Evolutionary conservation across 129 eudicot genomes (phyloP), one percentile per base, ranked within the genome.

Genomic region (Flaveria robusta): DNA sequence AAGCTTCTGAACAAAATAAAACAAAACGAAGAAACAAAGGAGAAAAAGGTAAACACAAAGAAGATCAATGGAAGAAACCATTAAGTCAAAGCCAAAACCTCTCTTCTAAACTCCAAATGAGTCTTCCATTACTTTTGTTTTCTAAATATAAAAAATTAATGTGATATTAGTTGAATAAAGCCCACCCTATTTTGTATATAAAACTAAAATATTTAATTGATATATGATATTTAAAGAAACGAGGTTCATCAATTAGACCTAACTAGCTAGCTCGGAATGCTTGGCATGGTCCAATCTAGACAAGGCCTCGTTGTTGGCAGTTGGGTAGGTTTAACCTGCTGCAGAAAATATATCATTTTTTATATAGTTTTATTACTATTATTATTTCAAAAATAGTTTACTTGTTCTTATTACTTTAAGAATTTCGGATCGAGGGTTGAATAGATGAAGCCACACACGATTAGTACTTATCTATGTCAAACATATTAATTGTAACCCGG

Each of bases 11-110:
- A 50, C 78, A 71, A 71, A 13, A 49, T 79, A 79, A 79, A 72
- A 79, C 84, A 80, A 80, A 80, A 43, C 62, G 84, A 80, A 80
- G 79, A 80, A 80, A 80, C 84, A 80, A 80, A 80, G 79, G 79
- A 74, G 84, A 74, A 80, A 80, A 80, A 55, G 79, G 79, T 80
- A 80, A 80, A 74, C 84, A 60, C 79, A 80, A 74, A 80, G 70
- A 80, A 74, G 79, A 80, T 80, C 79, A 66, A 55, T 80, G 80
- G 80, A 80, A 80, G 84, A 80, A 80, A 80, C 84, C 71, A 68
- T 47, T 14, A 68, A 75, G 84, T 80, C 70, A 74, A 80, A 80
- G 80, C 84, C 84, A 80, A 80, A 80, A 74, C 75, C 71, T 49
- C 75, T 71, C 37, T 71, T 71, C 72, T 79, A 80, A 72, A 73